These are phyloP conservation scores for Jamesozyma hellenica DNA, from an alignment of 805 yeast species.

Conservation along the genomic window DNA sequence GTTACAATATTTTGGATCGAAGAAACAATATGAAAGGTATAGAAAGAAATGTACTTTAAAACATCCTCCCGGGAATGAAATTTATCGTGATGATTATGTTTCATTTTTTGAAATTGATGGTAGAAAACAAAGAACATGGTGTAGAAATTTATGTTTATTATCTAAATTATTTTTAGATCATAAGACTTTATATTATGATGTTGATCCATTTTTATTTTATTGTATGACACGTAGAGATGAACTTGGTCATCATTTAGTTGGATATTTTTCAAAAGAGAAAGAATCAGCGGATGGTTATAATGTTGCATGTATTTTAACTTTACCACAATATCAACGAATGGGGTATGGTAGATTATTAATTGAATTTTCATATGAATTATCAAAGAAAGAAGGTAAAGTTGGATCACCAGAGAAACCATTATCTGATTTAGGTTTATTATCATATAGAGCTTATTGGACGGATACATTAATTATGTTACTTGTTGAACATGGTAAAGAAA, in stretches of 20 bases:
- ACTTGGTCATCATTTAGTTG: constrained; percentile 90
- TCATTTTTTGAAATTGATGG: constrained; percentile 98
- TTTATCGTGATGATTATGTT: constrained; percentile 83
- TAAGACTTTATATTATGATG: constrained; percentile 93
- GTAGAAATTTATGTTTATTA: constrained; percentile 86
- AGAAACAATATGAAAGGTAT: constrained; percentile 86
- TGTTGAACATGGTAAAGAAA: constrained; percentile 53
- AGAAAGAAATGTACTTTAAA: constrained; percentile 76
- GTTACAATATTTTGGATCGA: constrained; percentile 76
- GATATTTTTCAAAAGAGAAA: constrained; percentile 93
- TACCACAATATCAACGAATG: constrained; percentile 92
- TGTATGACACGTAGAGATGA: constrained; percentile 89
- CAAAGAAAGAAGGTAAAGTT: constrained; percentile 76
- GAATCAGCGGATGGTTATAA: constrained; percentile 92
- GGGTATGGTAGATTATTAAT: constrained; percentile 90
- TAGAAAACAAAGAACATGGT: constrained; percentile 91
- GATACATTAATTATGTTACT: constrained; percentile 71
- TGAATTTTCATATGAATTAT: constrained; percentile 85
- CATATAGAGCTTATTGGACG: constrained; percentile 95
- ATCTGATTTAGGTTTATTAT: constrained; percentile 83
- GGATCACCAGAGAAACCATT: constrained; percentile 98
- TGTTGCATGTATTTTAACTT: constrained; percentile 90
- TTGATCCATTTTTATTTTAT: constrained; percentile 92
- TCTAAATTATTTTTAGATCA: constrained; percentile 88
- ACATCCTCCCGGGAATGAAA: constrained; percentile 98